Base-by-base conservation (phyloP, 164 flowering plant species). In the Umbellularia californica region DNA sequence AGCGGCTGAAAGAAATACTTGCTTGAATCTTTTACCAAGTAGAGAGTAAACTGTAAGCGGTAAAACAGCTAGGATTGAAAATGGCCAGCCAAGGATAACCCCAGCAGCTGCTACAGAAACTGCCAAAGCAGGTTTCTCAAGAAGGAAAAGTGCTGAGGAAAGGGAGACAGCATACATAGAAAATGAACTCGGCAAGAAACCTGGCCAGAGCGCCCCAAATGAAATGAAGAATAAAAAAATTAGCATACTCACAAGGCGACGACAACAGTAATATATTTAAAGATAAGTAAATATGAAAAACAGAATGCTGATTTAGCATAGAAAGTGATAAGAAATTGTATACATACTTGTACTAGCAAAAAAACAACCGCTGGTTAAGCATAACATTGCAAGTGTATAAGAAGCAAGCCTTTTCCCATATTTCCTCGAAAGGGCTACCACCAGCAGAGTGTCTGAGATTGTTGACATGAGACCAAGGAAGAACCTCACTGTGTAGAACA, bases 171-270 rank as follows among this genome's bases (percentile, higher is more conserved):
- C 90, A 87, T 95, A 95, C 99, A 95, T 95, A 51, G 98, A 90
- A 84, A 95, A 95, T 35, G 99, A 92, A 83, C 99, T 95, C 50
- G 99, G 99, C 83, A 95, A 77, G 74, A 95, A 88, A 89, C 99
- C 99, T 95, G 89, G 73, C 20, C 70, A 75, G 66, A 3, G 70
- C 77, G 52, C 14, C 50, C 67, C 71, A 47, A 69, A 7, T 69
- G 52, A 69, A 23, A 69, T 22, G n/a, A 69, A 69, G 15, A 41
- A 52, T 50, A 23, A 14, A 52, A 50, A 17, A 33, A 50, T 22
- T 30, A 24, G 60, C 47, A 2, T 41, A 41, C 47, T 55, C 7
- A 1, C n/a, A 70, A 52, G 14, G 20, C 2, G 19, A 20, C 13
- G 13, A 69, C 5, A 69, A 28, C 33, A 69, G 2, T 17, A 28